Conservation (phyloP, 2,329 filamentous ascomycete genomes). For the Dactylellina sp. region DNA sequence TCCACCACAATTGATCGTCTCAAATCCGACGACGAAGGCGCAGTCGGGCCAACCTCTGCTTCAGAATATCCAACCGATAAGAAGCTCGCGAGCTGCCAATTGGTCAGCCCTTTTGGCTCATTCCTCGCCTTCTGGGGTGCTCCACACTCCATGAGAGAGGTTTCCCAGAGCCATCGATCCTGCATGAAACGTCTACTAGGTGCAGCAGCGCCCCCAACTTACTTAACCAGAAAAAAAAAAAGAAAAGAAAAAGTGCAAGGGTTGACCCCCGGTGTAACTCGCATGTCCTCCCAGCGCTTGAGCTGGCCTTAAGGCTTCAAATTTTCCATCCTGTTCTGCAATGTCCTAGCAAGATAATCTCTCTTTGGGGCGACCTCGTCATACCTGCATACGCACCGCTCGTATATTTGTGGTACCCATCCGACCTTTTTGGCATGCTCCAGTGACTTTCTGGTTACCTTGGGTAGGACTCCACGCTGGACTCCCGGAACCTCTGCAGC, state of each 20-base stretch:
- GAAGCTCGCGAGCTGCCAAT: slow-evolving; percentile 19
- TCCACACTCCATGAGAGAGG: slow-evolving; percentile 11
- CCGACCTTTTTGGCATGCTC: slow-evolving; percentile 18
- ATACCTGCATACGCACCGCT: slow-evolving; percentile 54
- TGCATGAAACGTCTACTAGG: slow-evolving; percentile 57
- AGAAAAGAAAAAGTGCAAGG: slow-evolving; percentile 25
- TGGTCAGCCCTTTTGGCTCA: slow-evolving; percentile 33
- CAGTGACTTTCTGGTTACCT: slow-evolving; percentile 41
- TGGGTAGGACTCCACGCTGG: slow-evolving; percentile 42
- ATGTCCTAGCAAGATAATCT: too few relatives aligned
- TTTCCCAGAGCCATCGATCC: slow-evolving; percentile 53
- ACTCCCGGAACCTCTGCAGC: slow-evolving; percentile 49
- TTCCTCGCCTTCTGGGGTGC: slow-evolving; percentile 24
- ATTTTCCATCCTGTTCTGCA: slow-evolving; percentile 49
- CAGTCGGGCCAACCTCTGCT: slow-evolving; percentile 9
- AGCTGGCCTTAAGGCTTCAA: slow-evolving; percentile 44
- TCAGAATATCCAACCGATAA: slow-evolving; percentile 35
- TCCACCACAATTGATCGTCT: slow-evolving; percentile 41
- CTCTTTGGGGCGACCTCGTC: slow-evolving; percentile 52
- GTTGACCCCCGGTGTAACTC: slow-evolving; percentile 40
- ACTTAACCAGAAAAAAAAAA: slow-evolving; percentile 11
- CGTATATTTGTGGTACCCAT: slow-evolving; percentile 51
- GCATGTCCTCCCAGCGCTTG: slow-evolving; percentile 36
- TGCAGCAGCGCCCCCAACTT: slow-evolving; percentile 34
- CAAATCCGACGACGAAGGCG: slow-evolving; percentile 12